Percentiles rank a stretch among this genome's conserved stretches.
phyloP scores from a whole-genome alignment of 306 rosid species.

The Citrullus amarus region DNA sequence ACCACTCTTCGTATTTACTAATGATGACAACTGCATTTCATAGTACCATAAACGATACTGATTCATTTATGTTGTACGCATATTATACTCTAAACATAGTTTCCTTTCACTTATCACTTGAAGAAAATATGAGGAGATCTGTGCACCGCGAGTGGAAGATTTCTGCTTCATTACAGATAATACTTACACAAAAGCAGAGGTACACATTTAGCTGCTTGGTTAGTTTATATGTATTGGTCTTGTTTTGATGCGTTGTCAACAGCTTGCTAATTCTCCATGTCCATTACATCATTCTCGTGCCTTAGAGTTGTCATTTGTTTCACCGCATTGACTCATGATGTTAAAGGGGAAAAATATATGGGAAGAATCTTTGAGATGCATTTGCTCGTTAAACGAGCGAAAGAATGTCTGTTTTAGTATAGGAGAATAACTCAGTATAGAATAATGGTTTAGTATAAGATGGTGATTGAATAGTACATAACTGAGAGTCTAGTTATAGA shows the following conservation, averaged over 20 bases:
- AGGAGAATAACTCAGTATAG: background rate
- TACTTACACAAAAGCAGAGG: conserved; percentile 74
- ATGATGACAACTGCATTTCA: background rate
- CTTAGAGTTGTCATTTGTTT: background rate
- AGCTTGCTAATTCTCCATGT: background rate
- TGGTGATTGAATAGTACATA: background rate
- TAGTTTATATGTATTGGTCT: background rate
- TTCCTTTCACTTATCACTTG: conserved; percentile 11
- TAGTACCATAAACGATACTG: background rate
- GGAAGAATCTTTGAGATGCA: background rate
- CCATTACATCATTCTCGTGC: background rate
- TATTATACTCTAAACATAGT: conserved; percentile 16
- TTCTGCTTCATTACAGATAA: conserved; percentile 79
- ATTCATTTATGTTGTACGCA: background rate
- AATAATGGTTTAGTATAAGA: background rate
- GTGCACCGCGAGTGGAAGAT: conserved; percentile 71
- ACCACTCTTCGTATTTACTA: background rate
- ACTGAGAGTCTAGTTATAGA: background rate
- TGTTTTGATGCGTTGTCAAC: background rate
- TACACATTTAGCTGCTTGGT: conserved; percentile 18
- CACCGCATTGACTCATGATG: background rate
- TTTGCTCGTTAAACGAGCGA: background rate
- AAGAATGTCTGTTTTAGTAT: background rate
- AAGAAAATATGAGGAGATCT: conserved; percentile 83
- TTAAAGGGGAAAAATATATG: background rate